These are phyloP conservation scores for Amphirosellinia nigrospora DNA, from an alignment of 495 filamentous ascomycete species.

Conservation along the genomic window DNA sequence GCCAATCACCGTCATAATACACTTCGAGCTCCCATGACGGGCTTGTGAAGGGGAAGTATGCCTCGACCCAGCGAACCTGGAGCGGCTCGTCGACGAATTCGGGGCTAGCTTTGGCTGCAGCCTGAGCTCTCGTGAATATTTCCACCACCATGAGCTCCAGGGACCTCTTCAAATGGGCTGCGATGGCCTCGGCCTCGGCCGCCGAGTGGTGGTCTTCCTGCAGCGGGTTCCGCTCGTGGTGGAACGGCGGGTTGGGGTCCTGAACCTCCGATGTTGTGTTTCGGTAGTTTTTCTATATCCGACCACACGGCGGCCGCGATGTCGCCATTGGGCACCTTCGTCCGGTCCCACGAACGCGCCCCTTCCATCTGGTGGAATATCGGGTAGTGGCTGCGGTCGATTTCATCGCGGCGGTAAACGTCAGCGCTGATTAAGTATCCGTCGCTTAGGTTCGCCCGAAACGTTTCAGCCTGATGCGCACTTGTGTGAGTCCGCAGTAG, in stretches of 20 bases:
- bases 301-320: slow-evolving; percentile 67
- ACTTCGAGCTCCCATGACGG: slow-evolving; percentile 97
- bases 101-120: slow-evolving; percentile 63
- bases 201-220: slow-evolving; percentile 71
- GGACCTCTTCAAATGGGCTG: slow-evolving; percentile 85
- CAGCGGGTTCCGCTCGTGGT: slow-evolving; percentile 82
- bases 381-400: slow-evolving; percentile 94
- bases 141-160: slow-evolving; percentile 88
- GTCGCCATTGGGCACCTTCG: slow-evolving; percentile 60
- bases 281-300: slow-evolving; percentile 72
- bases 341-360: slow-evolving; percentile 85
- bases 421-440: slow-evolving; percentile 94
- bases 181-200: slow-evolving; percentile 83
- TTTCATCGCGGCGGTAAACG: slow-evolving; percentile 93
- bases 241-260: slow-evolving; percentile 81
- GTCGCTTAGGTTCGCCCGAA: slow-evolving; percentile 71
- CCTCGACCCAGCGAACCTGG: slow-evolving; percentile 90
- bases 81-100: slow-evolving; percentile 67
- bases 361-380: slow-evolving; percentile 99
- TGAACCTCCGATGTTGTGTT: slow-evolving; percentile 75
- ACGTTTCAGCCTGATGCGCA: slow-evolving; percentile 89
- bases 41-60: slow-evolving; percentile 95
- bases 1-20: slow-evolving; percentile 92
- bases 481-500: slow-evolving; percentile 92
- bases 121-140: slow-evolving; percentile 80